phyloP scores from a whole-genome alignment of 2,329 filamentous ascomycete species.

The Emergomyces pasteurianus region DNA sequence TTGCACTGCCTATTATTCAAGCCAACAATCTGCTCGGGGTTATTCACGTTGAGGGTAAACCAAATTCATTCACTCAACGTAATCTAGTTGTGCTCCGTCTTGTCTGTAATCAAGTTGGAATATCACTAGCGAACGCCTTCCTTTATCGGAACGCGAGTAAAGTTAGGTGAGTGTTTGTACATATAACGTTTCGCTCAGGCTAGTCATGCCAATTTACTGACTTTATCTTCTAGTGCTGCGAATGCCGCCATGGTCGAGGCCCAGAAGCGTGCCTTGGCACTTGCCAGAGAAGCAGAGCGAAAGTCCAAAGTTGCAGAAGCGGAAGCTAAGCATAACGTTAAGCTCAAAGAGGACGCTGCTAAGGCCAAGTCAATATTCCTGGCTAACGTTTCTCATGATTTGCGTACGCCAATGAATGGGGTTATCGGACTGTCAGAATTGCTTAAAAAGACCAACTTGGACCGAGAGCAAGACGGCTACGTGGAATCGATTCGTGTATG shows the following conservation, averaged over 20 bases:
- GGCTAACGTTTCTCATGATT: conserved; percentile 76
- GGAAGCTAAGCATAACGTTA: conserved; percentile 52
- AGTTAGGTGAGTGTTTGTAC: conserved; percentile 29
- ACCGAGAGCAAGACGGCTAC: conserved; percentile 48
- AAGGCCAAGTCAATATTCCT: conserved; percentile 87
- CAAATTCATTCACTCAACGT: conserved; percentile 53
- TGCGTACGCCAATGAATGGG: conserved; percentile 91
- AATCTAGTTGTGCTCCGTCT: conserved; percentile 41
- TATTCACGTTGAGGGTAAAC: conserved; percentile 50
- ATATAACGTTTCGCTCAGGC: neutral
- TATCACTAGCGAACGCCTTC: conserved; percentile 52
- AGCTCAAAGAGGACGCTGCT: conserved; percentile 54
- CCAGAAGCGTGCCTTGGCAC: conserved; percentile 50
- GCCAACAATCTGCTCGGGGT: conserved; percentile 47
- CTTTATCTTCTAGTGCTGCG: conserved; percentile 32
- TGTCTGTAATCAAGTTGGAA: conserved; percentile 52
- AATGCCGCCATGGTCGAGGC: conserved; percentile 55
- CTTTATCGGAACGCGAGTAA: conserved; percentile 50
- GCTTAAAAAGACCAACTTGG: conserved; percentile 45
- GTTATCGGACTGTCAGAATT: conserved; percentile 67
- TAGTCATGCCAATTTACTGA: conserved; percentile 1
- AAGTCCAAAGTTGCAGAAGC: conserved; percentile 55
- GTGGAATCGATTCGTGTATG: conserved; percentile 55
- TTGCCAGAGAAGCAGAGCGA: conserved; percentile 50
- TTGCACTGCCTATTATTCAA: conserved; percentile 51